Evolutionary conservation across 2,329 filamentous ascomycete species (phyloP).

Genomic region (Fusarium azukiicola): DNA sequence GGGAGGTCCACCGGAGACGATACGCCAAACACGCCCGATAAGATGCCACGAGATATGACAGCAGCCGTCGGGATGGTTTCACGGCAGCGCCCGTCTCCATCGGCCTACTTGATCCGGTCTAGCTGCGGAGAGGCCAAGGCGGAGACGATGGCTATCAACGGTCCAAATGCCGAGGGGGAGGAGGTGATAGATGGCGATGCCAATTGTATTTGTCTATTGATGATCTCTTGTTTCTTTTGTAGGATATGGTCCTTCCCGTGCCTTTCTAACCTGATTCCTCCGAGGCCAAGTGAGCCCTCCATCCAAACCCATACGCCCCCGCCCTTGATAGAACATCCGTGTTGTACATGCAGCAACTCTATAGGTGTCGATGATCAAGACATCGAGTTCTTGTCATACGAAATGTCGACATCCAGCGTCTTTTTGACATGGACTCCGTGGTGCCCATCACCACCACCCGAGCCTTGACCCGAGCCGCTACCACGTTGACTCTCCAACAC

Average conservation of each 20-base stretch:
- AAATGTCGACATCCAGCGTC: slow-evolving; percentile 34
- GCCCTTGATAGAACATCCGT: not conserved
- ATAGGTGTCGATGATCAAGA: not conserved
- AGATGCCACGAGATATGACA: slow-evolving; percentile 23
- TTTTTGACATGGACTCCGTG: slow-evolving; percentile 30
- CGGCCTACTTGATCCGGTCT: slow-evolving; percentile 42
- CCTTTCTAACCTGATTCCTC: not conserved
- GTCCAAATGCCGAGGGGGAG: slow-evolving; percentile 9
- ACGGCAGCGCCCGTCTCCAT: slow-evolving; percentile 38
- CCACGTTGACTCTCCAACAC: not conserved
- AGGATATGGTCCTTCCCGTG: not conserved
- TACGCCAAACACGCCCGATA: slow-evolving; percentile 25
- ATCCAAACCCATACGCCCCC: not conserved
- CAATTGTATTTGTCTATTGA: not conserved
- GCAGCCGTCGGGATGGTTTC: not conserved
- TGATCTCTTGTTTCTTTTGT: not conserved
- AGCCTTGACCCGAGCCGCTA: not conserved
- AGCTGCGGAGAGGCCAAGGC: not conserved
- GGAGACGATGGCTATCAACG: slow-evolving; percentile 28
- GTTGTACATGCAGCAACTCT: not conserved
- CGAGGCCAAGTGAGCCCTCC: not conserved
- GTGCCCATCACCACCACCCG: not conserved
- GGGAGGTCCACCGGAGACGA: slow-evolving; percentile 29
- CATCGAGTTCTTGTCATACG: slow-evolving; percentile 22
- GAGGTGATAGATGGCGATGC: not conserved